phyloP scores from a whole-genome alignment of 805 yeast species.

The Naumovozyma castellii region DNA sequence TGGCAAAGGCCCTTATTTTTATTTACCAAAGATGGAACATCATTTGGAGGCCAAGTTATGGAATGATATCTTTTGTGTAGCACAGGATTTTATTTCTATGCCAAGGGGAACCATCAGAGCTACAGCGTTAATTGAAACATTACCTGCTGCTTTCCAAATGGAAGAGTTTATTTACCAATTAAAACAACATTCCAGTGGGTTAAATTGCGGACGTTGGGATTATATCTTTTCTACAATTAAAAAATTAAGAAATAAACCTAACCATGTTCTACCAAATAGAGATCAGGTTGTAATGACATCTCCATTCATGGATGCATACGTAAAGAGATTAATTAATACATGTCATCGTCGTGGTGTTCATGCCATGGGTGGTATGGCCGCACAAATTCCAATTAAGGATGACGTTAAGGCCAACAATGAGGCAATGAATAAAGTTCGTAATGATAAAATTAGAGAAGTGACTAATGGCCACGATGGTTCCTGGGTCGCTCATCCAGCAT shows the following conservation, averaged over 20 bases:
- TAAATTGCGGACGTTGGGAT: constrained; percentile 88
- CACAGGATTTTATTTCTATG: constrained; percentile 61
- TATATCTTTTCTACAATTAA: constrained; percentile 76
- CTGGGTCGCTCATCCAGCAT: constrained; percentile 90
- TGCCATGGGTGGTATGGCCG: constrained; percentile 90
- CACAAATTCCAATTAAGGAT: constrained; percentile 71
- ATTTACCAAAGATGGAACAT: constrained; percentile 81
- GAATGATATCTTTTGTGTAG: constrained; percentile 69
- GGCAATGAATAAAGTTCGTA: constrained; percentile 65
- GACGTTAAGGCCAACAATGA: constrained; percentile 52
- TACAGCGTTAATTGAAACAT: constrained; percentile 71
- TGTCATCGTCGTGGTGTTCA: constrained; percentile 75
- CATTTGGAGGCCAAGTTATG: constrained; percentile 74
- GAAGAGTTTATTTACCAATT: constrained; percentile 73
- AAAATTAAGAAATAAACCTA: constrained; percentile 57
- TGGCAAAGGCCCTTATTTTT: constrained; percentile 75
- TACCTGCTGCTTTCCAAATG: constrained; percentile 81
- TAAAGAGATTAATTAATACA: constrained; percentile 58
- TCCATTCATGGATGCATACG: constrained; percentile 74
- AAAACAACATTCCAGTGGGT: constrained; percentile 68
- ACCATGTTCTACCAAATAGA: constrained; percentile 68
- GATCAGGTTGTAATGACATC: constrained; percentile 71
- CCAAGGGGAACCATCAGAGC: constrained; percentile 75
- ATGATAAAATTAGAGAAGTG: constrained; percentile 70
- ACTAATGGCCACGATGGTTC: constrained; percentile 78